Evolutionary conservation across 2,329 filamentous ascomycete species (phyloP).

Genomic region (Waltergamsia citrina): DNA sequence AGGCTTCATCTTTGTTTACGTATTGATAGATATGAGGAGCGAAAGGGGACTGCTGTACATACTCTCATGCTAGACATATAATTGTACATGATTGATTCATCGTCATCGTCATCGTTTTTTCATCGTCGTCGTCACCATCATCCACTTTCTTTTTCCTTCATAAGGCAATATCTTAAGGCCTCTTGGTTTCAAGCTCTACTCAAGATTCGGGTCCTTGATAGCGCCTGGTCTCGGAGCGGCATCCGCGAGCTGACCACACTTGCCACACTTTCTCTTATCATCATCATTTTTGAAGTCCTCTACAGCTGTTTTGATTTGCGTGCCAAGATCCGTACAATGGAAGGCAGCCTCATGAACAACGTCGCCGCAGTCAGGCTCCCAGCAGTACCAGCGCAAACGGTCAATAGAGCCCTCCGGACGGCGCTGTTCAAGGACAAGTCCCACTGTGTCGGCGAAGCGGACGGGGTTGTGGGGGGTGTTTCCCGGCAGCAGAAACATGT

Average conservation of each 20-base stretch:
- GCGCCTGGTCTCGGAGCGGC: conserved; percentile 53
- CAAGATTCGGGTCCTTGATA: conserved; percentile 50
- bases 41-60: not conserved
- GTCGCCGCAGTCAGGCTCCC: conserved; percentile 41
- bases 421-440: conserved; percentile 82
- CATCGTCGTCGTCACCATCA: too few species aligned
- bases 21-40: not conserved
- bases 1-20: too few species aligned
- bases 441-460: conserved; percentile 87
- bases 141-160: too few species aligned
- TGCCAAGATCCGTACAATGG: conserved; percentile 81
- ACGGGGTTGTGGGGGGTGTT: conserved; percentile 97
- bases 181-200: conserved; percentile 6
- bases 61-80: conserved; percentile 1
- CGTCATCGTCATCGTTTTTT: too few species aligned
- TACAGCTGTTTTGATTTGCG: conserved; percentile 89
- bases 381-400: conserved; percentile 85
- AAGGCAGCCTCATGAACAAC: conserved; percentile 82
- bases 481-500: conserved; percentile 86
- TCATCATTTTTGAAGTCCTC: conserved; percentile 64
- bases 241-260: conserved; percentile 69
- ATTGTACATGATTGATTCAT: not conserved
- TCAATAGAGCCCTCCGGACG: conserved; percentile 63
- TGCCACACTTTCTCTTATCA: conserved; percentile 62
- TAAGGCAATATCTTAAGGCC: too few species aligned